Conservation (phyloP, 805 yeast species). For the Torulaspora microellipsoides region DNA sequence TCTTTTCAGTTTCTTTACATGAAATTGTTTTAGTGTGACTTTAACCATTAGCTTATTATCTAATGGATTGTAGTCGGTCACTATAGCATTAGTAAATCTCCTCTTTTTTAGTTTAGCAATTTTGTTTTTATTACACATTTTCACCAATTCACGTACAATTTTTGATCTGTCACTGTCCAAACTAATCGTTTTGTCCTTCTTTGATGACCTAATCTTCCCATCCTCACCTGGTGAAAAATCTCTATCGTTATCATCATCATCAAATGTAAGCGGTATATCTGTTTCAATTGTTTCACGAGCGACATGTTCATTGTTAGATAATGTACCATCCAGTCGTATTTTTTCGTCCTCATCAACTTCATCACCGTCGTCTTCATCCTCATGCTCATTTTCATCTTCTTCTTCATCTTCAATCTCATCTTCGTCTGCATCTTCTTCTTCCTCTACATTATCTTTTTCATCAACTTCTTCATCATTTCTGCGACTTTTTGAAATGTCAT, state of each 20-base stretch:
- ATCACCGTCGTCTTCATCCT: constrained; percentile 6
- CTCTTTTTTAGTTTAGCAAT: constrained; percentile 31
- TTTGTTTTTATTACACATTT: constrained; percentile 30
- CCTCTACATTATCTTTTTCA: constrained; percentile 9
- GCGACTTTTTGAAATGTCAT: too few relatives aligned
- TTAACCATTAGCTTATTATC: constrained; percentile 23
- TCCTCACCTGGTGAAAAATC: constrained; percentile 26
- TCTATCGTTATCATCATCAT: constrained; percentile 23
- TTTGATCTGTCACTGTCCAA: constrained; percentile 26
- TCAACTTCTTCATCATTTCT: constrained; percentile 5
- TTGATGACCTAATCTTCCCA: constrained; percentile 10
- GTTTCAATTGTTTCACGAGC: constrained; percentile 6
- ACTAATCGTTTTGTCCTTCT: constrained; percentile 20
- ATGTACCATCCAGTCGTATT: constrained; percentile 4
- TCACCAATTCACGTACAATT: constrained; percentile 28
- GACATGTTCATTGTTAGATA: constrained; percentile 3
- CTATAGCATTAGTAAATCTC: constrained; percentile 30
- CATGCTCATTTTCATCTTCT: constrained; percentile 8
- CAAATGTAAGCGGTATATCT: constrained; percentile 9
- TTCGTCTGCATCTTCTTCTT: constrained; percentile 11
- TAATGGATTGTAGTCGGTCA: constrained; percentile 23
- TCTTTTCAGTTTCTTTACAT: constrained; percentile 29
- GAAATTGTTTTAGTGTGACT: constrained; percentile 34
- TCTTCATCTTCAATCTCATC: constrained; percentile 12
- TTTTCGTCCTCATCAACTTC: constrained; percentile 17